Percentiles rank a stretch among this genome's conserved stretches.
These are phyloP conservation scores for Fonsecaea pedrosoi DNA, from an alignment of 2,329 filamentous ascomycete genomes.

Conservation along the genomic window DNA sequence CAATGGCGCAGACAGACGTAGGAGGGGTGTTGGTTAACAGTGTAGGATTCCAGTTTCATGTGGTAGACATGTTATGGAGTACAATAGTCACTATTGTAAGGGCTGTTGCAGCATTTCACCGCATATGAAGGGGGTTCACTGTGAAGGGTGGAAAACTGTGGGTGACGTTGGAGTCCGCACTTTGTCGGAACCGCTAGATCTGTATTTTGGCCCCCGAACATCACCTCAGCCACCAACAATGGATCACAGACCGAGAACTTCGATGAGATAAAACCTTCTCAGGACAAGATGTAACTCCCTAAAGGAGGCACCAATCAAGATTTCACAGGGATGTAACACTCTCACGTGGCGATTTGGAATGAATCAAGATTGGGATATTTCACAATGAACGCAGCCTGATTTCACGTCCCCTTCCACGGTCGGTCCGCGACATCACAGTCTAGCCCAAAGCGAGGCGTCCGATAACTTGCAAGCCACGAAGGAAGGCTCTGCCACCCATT, in stretches of 20 bases:
- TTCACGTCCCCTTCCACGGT: background rate
- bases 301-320: background rate
- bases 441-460: background rate
- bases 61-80: background rate
- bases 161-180: constrained; percentile 5
- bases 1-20: background rate
- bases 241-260: background rate
- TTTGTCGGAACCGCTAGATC: constrained; percentile 2
- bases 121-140: background rate
- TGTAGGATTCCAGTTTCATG: background rate
- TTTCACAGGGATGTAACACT: background rate
- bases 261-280: background rate
- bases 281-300: background rate
- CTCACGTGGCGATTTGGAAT: background rate
- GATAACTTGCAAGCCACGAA: background rate
- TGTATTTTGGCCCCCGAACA: constrained; percentile 1
- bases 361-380: background rate
- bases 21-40: background rate
- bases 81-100: background rate
- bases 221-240: background rate
- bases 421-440: background rate
- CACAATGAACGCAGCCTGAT: background rate
- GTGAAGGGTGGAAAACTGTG: constrained; percentile 2
- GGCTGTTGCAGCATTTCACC: background rate
- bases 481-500: background rate